Evolutionary conservation across 805 yeast species (phyloP), one percentile per base, ranked within the genome.

Genomic region (Candida caryicola): DNA sequence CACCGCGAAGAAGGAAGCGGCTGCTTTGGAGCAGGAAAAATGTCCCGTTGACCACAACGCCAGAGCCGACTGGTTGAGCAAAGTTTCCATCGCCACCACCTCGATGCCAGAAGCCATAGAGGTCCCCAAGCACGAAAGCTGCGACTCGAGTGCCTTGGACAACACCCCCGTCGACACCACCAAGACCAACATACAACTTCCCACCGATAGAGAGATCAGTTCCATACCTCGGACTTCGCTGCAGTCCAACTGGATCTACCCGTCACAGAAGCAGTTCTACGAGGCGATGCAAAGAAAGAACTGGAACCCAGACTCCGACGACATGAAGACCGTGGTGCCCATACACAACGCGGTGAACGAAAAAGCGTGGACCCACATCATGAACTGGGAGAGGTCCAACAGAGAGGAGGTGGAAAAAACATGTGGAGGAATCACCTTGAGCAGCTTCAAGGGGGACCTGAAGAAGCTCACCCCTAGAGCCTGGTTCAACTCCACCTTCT

Each of bases 341-440:
- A 83, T 91, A 30, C 99, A 91, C 59, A 91, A 91, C 55, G 79
- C 85, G 28, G 97, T 91, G 23, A 91, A 91, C 58, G 99, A 91
- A 60, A 66, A 87, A 44, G 95, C 95, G 2, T 91, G 99, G 99
- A 61, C 60, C 37, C 88, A 85, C 55, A 88, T 91, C 23, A 58
- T 78, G 54, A 62, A 73, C 49, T 91, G 99, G 99, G 99, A 91
- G 56, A 59, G 67, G 18, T 65, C 70, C 0, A 65, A 73, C 51
- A 73, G 78, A 5, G 75, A 79, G 10, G 79, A 76, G 4, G 49
- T 66, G 7, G 41, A 54, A 35, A 43, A 52, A 41, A 46, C 46
- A 29, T 89, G 96, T 63, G 95, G 95, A 5, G 96, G 95, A 0
- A 77, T 95, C 12, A 77, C 85, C 46, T 69, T 91, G 39, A 81